Conservation (phyloP, 1,284 basidiomycete species). For the Lignosus rhinocerotis region DNA sequence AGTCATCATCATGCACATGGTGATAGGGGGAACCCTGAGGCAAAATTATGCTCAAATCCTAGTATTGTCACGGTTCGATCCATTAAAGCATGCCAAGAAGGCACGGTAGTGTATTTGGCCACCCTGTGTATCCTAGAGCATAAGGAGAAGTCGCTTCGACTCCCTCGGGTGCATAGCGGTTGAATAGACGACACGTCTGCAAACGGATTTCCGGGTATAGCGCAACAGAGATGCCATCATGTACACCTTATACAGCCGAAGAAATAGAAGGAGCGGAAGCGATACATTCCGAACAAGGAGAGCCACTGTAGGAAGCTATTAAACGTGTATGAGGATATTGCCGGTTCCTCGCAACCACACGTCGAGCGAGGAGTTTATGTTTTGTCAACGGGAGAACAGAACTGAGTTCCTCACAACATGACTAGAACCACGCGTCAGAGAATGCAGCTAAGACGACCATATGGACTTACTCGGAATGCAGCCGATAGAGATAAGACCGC, state of each 20-base stretch:
- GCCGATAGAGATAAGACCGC: conserved; percentile 21
- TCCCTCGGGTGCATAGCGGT: too few relatives aligned
- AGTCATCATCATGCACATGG: too few relatives aligned
- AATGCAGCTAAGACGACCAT: too few relatives aligned
- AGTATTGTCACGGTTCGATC: too few relatives aligned
- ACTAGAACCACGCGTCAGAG: background rate
- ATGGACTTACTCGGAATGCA: conserved; percentile 22
- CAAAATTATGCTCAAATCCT: too few relatives aligned
- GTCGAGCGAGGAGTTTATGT: conserved; percentile 8
- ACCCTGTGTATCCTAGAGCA: too few relatives aligned
- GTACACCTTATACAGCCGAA: background rate
- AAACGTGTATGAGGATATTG: conserved; percentile 16
- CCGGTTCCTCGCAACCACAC: conserved; percentile 2
- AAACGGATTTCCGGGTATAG: too few relatives aligned
- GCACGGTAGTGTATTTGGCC: too few relatives aligned
- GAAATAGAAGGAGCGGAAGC: conserved; percentile 1
- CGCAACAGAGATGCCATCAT: background rate
- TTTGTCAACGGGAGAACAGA: background rate
- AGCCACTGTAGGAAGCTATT: conserved; percentile 15
- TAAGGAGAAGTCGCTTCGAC: too few relatives aligned
- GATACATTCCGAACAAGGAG: conserved; percentile 12
- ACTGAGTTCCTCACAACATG: conserved; percentile 9
- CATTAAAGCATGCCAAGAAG: too few relatives aligned
- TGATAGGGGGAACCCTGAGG: too few relatives aligned
- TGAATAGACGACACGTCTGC: too few relatives aligned